phyloP scores from a whole-genome alignment of 2,329 filamentous ascomycete genomes.

The Colletotrichum ledebouriae region DNA sequence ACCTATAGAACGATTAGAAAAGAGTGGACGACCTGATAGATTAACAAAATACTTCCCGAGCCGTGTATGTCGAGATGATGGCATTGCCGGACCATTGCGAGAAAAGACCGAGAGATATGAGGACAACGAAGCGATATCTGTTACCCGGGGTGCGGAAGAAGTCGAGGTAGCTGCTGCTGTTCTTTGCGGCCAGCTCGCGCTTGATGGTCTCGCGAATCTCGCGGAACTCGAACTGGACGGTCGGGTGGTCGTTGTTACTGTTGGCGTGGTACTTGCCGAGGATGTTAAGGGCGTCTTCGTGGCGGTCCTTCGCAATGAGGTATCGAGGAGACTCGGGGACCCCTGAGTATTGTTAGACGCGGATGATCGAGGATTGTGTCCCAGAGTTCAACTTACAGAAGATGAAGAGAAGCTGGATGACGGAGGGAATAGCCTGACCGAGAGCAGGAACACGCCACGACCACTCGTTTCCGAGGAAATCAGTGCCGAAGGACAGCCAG shows the following conservation, averaged over 20 bases:
- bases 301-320: slow-evolving; percentile 55
- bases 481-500: slow-evolving; percentile 65
- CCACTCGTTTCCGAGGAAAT: slow-evolving; percentile 61
- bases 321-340: slow-evolving; percentile 60
- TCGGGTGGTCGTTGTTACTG: slow-evolving; percentile 55
- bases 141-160: slow-evolving; percentile 70
- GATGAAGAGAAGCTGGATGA: slow-evolving; percentile 64
- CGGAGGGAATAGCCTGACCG: slow-evolving; percentile 62
- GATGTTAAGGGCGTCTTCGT: slow-evolving; percentile 52
- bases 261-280: slow-evolving; percentile 53
- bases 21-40: no score
- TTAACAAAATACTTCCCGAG: no score
- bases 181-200: slow-evolving; percentile 62
- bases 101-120: slow-evolving; percentile 60
- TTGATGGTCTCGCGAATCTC: slow-evolving; percentile 72
- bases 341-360: slow-evolving; percentile 43
- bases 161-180: slow-evolving; percentile 64
- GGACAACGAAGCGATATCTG: slow-evolving; percentile 65
- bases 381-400: slow-evolving; percentile 49
- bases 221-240: slow-evolving; percentile 70
- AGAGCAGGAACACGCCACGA: slow-evolving; percentile 65
- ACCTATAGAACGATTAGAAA: no score
- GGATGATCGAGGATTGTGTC: background rate
- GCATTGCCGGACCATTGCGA: no score
- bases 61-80: no score